Conservation (phyloP, 1,139 yeast species). For the Protomyces lactucae-debilis region DNA sequence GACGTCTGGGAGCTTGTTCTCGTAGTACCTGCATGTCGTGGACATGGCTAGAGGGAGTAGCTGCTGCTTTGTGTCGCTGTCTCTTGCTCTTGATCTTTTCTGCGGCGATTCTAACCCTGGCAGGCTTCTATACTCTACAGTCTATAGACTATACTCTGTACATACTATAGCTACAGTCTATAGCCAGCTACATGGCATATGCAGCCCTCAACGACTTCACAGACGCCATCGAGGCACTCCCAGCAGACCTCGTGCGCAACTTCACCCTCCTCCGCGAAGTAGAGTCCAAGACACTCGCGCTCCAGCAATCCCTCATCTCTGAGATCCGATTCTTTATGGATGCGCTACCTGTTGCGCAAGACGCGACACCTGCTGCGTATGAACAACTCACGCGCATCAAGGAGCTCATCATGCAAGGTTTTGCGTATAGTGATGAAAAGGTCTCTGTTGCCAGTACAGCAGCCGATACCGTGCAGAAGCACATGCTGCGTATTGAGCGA, state of each 20-base stretch:
- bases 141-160: no score
- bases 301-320: conserved; percentile 13
- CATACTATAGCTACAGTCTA: not conserved
- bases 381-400: conserved; percentile 36
- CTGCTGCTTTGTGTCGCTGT: not conserved
- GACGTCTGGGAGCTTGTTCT: conserved; percentile 97
- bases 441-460: conserved; percentile 96
- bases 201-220: conserved; percentile 90
- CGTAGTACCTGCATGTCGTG: conserved; percentile 77
- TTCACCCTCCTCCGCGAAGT: conserved; percentile 86
- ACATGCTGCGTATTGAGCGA: conserved; percentile 67
- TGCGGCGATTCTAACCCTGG: not conserved
- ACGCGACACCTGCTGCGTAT: conserved; percentile 1
- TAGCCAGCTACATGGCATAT: conserved; percentile 36
- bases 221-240: conserved; percentile 89
- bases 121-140: not conserved
- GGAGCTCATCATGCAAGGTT: conserved; percentile 52
- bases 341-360: conserved; percentile 7
- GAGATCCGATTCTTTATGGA: conserved; percentile 18
- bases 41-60: conserved; percentile 31
- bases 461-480: conserved; percentile 66
- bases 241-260: conserved; percentile 74
- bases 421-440: conserved; percentile 93
- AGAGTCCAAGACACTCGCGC: conserved; percentile 81
- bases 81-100: not conserved